Evolutionary conservation across 345 rosid genomes (phyloP).

Genomic region (Eucalyptus pauciflora): DNA sequence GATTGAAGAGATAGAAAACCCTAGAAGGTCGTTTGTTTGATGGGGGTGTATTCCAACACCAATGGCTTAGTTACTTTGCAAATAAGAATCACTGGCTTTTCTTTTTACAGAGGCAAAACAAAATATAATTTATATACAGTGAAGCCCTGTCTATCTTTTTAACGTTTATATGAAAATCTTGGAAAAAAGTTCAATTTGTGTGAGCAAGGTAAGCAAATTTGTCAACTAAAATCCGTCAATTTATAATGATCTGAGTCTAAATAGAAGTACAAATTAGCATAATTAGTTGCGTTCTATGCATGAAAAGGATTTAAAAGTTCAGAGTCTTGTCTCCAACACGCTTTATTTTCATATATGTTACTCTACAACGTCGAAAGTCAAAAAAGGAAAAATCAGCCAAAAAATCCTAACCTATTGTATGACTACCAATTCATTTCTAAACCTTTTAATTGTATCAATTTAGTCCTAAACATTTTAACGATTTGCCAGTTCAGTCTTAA

Average conservation of each 20-base stretch:
- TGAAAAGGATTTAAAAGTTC: background rate
- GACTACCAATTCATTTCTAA: background rate
- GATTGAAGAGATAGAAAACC: background rate
- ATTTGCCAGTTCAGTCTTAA: background rate
- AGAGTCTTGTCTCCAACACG: background rate
- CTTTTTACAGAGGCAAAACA: background rate
- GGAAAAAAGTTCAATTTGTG: background rate
- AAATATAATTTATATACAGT: background rate
- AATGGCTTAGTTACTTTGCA: background rate
- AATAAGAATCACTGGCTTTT: background rate
- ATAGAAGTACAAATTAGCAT: background rate
- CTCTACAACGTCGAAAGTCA: background rate
- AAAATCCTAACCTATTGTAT: too few species aligned
- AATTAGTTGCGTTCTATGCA: background rate
- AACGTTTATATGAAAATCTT: background rate
- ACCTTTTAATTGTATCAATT: too few species aligned
- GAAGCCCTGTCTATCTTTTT: background rate
- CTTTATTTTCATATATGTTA: background rate
- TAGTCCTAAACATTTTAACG: background rate
- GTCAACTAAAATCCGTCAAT: background rate
- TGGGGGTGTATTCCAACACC: background rate
- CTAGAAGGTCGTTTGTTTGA: background rate
- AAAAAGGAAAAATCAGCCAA: background rate
- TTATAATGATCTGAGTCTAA: background rate
- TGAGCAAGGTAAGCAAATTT: background rate